These are phyloP conservation scores for Grosmannia penicillata DNA, from an alignment of 2,329 filamentous ascomycete genomes.

Conservation along the genomic window DNA sequence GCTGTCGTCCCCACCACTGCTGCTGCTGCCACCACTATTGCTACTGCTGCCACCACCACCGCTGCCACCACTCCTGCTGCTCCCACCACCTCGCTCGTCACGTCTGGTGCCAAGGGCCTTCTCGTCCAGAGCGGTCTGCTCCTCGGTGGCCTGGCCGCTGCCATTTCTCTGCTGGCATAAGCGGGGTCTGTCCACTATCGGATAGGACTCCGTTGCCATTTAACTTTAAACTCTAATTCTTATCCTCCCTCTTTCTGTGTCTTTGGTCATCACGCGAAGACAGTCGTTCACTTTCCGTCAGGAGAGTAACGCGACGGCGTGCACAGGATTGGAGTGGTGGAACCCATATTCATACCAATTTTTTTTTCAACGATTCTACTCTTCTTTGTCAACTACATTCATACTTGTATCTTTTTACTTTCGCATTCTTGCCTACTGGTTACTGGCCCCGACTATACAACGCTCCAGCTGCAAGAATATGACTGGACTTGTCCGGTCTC, in stretches of 20 bases:
- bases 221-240: not conserved
- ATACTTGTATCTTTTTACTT: not conserved
- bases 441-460: not conserved
- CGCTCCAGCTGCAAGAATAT: not conserved
- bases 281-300: too few species aligned
- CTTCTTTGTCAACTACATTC: not conserved
- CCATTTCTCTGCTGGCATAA: constrained; percentile 23
- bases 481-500: too few species aligned
- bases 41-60: constrained; percentile 2
- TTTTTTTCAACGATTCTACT: too few species aligned
- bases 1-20: constrained; percentile 4
- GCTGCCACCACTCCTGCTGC: not conserved
- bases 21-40: not conserved
- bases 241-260: too few species aligned
- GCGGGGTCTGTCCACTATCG: not conserved
- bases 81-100: not conserved
- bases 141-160: constrained; percentile 23
- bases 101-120: constrained; percentile 19
- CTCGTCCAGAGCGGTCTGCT: constrained; percentile 25
- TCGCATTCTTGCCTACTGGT: constrained; percentile 9
- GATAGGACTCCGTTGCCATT: not conserved
- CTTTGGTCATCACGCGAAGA: too few species aligned
- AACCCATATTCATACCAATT: not conserved
- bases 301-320: too few species aligned
- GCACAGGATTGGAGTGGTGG: too few species aligned